Conservation (phyloP, 352 stramenopile genomes). For the Pythium scleroteichum region DNA sequence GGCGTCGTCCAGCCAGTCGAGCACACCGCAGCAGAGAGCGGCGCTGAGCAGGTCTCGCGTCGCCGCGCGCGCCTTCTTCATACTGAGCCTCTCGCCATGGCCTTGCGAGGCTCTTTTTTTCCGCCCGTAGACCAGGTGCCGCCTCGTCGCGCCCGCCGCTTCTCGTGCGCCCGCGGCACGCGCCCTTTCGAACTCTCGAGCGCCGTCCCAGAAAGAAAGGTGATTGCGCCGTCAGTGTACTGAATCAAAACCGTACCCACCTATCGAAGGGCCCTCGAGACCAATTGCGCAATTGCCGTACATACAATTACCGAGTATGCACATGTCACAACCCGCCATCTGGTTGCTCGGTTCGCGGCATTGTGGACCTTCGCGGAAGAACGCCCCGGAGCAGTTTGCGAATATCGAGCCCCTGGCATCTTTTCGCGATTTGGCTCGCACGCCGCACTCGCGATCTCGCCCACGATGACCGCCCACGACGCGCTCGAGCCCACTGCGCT, state of each 20-base stretch:
- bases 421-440: no score
- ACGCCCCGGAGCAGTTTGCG: conserved; percentile 19
- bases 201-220: not conserved
- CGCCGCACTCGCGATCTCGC: not conserved
- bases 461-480: conserved; percentile 6
- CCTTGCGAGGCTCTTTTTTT: no score
- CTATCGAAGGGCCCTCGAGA: not conserved
- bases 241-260: conserved; percentile 10
- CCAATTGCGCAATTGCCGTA: conserved; percentile 22
- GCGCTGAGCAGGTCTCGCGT: no score
- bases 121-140: no score
- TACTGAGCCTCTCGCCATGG: no score
- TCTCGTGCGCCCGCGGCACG: no score
- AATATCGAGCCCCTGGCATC: not conserved
- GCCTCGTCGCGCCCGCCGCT: no score
- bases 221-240: conserved; percentile 13
- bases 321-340: conserved; percentile 6
- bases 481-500: not conserved
- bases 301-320: conserved; percentile 15
- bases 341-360: conserved; percentile 3
- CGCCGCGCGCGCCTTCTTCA: no score
- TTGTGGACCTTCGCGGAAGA: no score
- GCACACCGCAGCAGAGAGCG: no score
- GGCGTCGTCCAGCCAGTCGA: no score
- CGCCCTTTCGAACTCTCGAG: no score